Evolutionary conservation across 1,139 yeast genomes (phyloP).

Genomic region (Hanseniaspora gamundiae): DNA sequence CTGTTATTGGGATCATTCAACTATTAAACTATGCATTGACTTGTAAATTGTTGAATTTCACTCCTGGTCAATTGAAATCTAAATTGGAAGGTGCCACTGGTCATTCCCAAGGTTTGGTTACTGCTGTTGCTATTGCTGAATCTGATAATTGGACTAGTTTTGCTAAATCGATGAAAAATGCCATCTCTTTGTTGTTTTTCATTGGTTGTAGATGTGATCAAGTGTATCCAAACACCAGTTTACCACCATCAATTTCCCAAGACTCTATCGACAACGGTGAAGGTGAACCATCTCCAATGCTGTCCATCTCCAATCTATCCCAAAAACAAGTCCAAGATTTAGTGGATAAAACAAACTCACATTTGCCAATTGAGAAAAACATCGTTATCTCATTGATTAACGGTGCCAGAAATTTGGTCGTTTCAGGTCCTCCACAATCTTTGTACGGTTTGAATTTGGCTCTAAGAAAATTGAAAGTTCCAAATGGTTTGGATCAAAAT

Average conservation of each 20-base stretch:
- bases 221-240: slow-evolving; percentile 84
- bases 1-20: slow-evolving; percentile 90
- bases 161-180: slow-evolving; percentile 57
- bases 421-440: slow-evolving; percentile 98
- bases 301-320: slow-evolving; percentile 81
- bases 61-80: slow-evolving; percentile 79
- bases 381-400: slow-evolving; percentile 82
- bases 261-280: slow-evolving; percentile 91
- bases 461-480: slow-evolving; percentile 88
- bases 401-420: slow-evolving; percentile 92
- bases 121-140: slow-evolving; percentile 84
- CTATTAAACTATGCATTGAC: slow-evolving; percentile 86
- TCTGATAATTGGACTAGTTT: slow-evolving; percentile 81
- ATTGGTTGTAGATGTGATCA: slow-evolving; percentile 88
- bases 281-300: slow-evolving; percentile 96
- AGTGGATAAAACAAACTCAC: slow-evolving; percentile 81
- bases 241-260: slow-evolving; percentile 87
- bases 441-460: slow-evolving; percentile 88
- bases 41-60: slow-evolving; percentile 69
- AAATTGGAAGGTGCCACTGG: slow-evolving; percentile 82
- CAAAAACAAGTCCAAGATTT: slow-evolving; percentile 64
- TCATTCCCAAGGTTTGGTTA: slow-evolving; percentile 94
- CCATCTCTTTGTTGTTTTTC: slow-evolving; percentile 76
- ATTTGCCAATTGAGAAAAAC: slow-evolving; percentile 84
- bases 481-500: slow-evolving; percentile 88